Conservation (phyloP, 192 early-diverging fungal genomes). For the Allomyces arbusculus region DNA sequence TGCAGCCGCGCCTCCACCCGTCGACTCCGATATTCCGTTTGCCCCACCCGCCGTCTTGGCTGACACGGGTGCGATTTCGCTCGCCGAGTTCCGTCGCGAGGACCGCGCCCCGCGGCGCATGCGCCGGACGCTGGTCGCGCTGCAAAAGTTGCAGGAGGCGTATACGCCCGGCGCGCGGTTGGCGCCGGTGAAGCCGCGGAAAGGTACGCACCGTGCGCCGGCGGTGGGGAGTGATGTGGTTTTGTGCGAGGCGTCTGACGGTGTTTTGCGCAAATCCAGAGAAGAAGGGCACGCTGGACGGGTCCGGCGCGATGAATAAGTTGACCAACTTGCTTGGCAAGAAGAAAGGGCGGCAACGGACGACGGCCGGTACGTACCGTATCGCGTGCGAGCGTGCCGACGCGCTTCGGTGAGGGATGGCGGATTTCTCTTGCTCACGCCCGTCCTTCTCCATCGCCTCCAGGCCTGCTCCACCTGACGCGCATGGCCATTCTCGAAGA, state of each 20-base stretch:
- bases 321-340: background rate
- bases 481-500: conserved; percentile 1
- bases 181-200: background rate
- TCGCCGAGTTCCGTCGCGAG: background rate
- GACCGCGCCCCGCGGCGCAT: background rate
- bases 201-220: too few relatives aligned
- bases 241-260: too few relatives aligned
- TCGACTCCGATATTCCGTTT: background rate
- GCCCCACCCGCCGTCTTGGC: background rate
- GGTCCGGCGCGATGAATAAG: background rate
- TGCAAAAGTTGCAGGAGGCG: background rate
- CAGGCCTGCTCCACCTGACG: background rate
- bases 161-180: background rate
- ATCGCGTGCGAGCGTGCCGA: too few relatives aligned
- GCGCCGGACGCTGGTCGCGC: background rate
- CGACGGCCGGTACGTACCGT: background rate
- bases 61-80: background rate
- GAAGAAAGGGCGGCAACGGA: background rate
- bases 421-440: too few relatives aligned
- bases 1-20: too few relatives aligned
- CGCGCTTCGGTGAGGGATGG: too few relatives aligned
- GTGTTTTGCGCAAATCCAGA: too few relatives aligned
- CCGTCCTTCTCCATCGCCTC: too few relatives aligned
- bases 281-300: too few relatives aligned
- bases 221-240: too few relatives aligned